These are phyloP conservation scores for Plasmodium sp. DNA, from an alignment of 169 alveolate species.

Conservation along the genomic window DNA sequence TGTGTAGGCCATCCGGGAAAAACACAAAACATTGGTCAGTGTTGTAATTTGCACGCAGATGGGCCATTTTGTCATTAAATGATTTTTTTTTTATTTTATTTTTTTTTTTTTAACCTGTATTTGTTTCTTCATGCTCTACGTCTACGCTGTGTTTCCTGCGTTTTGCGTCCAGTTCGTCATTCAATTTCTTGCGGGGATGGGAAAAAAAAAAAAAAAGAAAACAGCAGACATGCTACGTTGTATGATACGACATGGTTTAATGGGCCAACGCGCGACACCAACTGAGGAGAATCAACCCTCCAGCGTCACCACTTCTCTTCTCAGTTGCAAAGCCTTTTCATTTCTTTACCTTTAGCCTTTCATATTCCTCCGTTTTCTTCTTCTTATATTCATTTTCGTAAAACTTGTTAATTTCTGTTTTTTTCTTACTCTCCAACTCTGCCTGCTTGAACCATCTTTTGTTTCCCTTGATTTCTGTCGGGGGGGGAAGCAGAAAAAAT, in stretches of 20 bases:
- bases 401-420: slow-evolving; percentile 29
- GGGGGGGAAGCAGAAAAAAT: background rate
- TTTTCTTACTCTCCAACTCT: slow-evolving; percentile 64
- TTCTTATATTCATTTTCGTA: slow-evolving; percentile 66
- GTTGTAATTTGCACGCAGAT: background rate
- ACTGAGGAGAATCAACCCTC: background rate
- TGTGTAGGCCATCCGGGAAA: background rate
- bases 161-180: slow-evolving; percentile 48
- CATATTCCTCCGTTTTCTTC: slow-evolving; percentile 67
- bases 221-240: background rate
- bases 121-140: slow-evolving; percentile 28
- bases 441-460: slow-evolving; percentile 72
- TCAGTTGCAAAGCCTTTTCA: background rate
- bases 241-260: background rate
- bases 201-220: background rate
- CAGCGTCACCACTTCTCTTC: background rate
- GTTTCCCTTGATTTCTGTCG: slow-evolving; percentile 66
- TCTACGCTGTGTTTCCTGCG: slow-evolving; percentile 27
- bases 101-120: slow-evolving; percentile 26
- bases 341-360: slow-evolving; percentile 58
- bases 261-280: background rate
- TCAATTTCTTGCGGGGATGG: slow-evolving; percentile 37
- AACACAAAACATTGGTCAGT: background rate
- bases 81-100: background rate
- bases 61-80: background rate